Conservation (phyloP, 2,329 filamentous ascomycete species). For the Fusarium austroafricanum region DNA sequence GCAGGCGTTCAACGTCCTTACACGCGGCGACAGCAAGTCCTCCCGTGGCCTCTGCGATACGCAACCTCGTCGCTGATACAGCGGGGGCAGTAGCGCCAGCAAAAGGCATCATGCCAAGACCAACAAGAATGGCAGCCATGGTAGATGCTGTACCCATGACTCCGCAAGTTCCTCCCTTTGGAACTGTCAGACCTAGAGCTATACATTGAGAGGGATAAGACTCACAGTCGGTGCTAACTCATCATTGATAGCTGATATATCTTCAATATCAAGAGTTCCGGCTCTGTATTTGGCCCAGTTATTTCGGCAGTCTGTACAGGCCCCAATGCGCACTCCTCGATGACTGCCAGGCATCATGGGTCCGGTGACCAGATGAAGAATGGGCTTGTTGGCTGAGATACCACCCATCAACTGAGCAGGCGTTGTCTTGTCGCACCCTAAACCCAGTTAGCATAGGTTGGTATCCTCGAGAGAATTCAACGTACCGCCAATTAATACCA, state of each 20-base stretch:
- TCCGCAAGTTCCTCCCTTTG: constrained; percentile 79
- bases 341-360: constrained; percentile 81
- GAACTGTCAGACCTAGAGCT: fast-evolving
- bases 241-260: constrained; percentile 76
- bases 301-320: constrained; percentile 79
- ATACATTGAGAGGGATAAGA: neutral
- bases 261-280: constrained; percentile 75
- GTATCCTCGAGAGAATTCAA: fast-evolving
- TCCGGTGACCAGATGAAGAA: constrained; percentile 75
- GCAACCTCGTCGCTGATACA: constrained; percentile 80
- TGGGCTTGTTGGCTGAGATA: constrained; percentile 78
- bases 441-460: fast-evolving
- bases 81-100: constrained; percentile 83
- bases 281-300: constrained; percentile 79
- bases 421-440: constrained; percentile 79
- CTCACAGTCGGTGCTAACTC: constrained; percentile 76
- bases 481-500: constrained; percentile 73
- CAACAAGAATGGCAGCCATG: constrained; percentile 87
- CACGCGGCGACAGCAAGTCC: constrained; percentile 75
- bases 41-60: constrained; percentile 80
- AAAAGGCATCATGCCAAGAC: constrained; percentile 82
- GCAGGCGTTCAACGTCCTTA: constrained; percentile 74
- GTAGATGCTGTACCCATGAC: constrained; percentile 95
- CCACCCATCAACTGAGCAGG: constrained; percentile 81
- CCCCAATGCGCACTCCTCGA: constrained; percentile 72